Conservation (phyloP, 2,329 filamentous ascomycete genomes). For the Rhynchosporium graminicola region DNA sequence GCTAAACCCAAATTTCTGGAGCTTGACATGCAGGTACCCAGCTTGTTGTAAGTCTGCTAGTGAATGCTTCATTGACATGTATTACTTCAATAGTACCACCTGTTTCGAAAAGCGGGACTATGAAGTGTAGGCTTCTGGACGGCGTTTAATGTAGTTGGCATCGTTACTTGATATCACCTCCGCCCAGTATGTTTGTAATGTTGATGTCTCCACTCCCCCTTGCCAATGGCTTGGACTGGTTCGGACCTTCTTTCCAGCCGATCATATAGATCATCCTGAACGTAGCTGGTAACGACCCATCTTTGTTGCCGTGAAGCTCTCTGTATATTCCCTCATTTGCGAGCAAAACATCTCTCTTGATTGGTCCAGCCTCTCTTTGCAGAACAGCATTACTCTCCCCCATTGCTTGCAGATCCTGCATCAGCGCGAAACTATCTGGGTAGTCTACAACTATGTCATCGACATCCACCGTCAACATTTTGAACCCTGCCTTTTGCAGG, state of each 20-base stretch:
- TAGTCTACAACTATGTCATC: constrained; percentile 97
- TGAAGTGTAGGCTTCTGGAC: background rate
- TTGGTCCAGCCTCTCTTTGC: constrained; percentile 76
- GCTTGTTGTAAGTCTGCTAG: background rate
- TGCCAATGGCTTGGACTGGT: constrained; percentile 76
- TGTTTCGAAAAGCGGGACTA: background rate
- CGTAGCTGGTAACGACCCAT: constrained; percentile 79
- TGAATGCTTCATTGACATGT: background rate
- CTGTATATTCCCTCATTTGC: constrained; percentile 88
- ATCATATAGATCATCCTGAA: constrained; percentile 99
- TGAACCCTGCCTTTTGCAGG: constrained; percentile 85
- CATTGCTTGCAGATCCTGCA: constrained; percentile 95
- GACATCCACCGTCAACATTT: constrained; percentile 92
- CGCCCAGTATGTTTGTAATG: constrained; percentile 76
- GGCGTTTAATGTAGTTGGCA: background rate
- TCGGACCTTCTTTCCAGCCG: constrained; percentile 85
- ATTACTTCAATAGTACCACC: background rate
- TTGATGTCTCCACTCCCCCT: constrained; percentile 86
- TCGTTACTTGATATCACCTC: constrained; percentile 37
- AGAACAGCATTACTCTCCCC: constrained; percentile 90
- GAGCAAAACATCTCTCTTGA: constrained; percentile 80
- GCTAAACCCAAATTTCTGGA: background rate
- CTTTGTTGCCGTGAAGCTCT: constrained; percentile 80
- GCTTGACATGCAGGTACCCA: background rate
- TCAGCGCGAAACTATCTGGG: constrained; percentile 83